A percentile compares a stretch with the other conserved stretches of the same genome.
phyloP scores from a whole-genome alignment of 257 asterid genomes.

The Solanum pimpinellifolium region DNA sequence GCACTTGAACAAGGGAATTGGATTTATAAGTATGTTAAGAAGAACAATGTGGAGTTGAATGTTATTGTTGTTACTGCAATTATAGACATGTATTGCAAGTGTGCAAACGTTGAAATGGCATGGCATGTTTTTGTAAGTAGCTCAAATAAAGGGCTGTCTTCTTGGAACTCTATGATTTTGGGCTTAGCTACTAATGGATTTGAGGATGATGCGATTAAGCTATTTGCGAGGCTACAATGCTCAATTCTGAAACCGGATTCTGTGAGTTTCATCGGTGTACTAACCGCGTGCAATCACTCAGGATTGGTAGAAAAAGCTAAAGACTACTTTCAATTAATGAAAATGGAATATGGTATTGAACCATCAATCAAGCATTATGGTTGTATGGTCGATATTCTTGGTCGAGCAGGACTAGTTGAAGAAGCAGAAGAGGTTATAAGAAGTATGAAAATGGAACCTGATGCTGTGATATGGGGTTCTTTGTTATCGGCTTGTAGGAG shows the following conservation, averaged over 20 bases:
- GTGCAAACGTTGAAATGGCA: slow-evolving; percentile 33
- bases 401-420: slow-evolving; percentile 51
- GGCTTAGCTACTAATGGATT: slow-evolving; percentile 59
- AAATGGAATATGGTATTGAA: slow-evolving; percentile 18
- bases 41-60: slow-evolving; percentile 22
- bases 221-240: slow-evolving; percentile 33
- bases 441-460: slow-evolving; percentile 50
- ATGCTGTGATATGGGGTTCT: slow-evolving; percentile 51
- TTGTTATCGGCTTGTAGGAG: slow-evolving; percentile 35
- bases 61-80: slow-evolving; percentile 41
- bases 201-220: slow-evolving; percentile 25
- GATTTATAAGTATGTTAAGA: slow-evolving; percentile 46
- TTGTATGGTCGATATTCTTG: slow-evolving; percentile 57
- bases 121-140: slow-evolving; percentile 18
- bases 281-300: slow-evolving; percentile 49
- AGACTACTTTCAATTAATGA: slow-evolving; percentile 32
- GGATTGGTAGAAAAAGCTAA: slow-evolving; percentile 39
- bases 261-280: slow-evolving; percentile 36
- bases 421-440: slow-evolving; percentile 43
- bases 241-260: slow-evolving; percentile 34
- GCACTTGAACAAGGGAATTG: slow-evolving; percentile 62
- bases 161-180: slow-evolving; percentile 71
- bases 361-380: slow-evolving; percentile 55
- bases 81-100: slow-evolving; percentile 65
- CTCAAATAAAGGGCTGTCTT: slow-evolving; percentile 28